These are phyloP conservation scores for Candida anglica DNA, from an alignment of 805 yeast genomes.

Conservation along the genomic window DNA sequence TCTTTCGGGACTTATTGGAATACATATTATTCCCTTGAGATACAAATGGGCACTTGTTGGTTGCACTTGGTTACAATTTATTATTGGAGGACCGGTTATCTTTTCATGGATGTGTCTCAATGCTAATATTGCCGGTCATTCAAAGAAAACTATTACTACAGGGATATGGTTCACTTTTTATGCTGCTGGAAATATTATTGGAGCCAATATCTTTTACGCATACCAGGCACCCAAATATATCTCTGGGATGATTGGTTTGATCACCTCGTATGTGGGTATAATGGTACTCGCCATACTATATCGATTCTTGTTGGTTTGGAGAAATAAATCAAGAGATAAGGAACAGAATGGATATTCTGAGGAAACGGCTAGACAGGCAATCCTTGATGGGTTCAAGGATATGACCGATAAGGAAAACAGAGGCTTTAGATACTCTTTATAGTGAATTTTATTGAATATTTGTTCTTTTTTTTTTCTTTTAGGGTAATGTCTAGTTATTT, in stretches of 20 bases:
- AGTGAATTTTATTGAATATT: too few relatives aligned
- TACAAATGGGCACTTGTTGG: slow-evolving; percentile 24
- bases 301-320: slow-evolving; percentile 8
- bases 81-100: slow-evolving; percentile 27
- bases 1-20: slow-evolving; percentile 22
- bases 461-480: too few relatives aligned
- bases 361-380: slow-evolving; percentile 16
- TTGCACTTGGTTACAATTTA: slow-evolving; percentile 26
- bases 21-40: slow-evolving; percentile 13
- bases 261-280: slow-evolving; percentile 16
- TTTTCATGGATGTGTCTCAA: slow-evolving; percentile 20
- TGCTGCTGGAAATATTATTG: slow-evolving; percentile 25
- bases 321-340: slow-evolving; percentile 14
- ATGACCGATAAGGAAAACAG: slow-evolving; percentile 19
- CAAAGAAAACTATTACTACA: slow-evolving; percentile 19
- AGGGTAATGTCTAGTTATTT: too few relatives aligned
- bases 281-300: slow-evolving; percentile 14
- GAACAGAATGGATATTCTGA: slow-evolving; percentile 17
- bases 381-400: slow-evolving; percentile 19
- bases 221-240: slow-evolving; percentile 20
- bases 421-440: slow-evolving; percentile 17
- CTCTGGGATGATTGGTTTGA: slow-evolving; percentile 20
- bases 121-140: slow-evolving; percentile 18
- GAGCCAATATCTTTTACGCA: slow-evolving; percentile 20
- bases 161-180: slow-evolving; percentile 19